phyloP scores from a whole-genome alignment of 805 yeast species.

The Saturnispora diversa region DNA sequence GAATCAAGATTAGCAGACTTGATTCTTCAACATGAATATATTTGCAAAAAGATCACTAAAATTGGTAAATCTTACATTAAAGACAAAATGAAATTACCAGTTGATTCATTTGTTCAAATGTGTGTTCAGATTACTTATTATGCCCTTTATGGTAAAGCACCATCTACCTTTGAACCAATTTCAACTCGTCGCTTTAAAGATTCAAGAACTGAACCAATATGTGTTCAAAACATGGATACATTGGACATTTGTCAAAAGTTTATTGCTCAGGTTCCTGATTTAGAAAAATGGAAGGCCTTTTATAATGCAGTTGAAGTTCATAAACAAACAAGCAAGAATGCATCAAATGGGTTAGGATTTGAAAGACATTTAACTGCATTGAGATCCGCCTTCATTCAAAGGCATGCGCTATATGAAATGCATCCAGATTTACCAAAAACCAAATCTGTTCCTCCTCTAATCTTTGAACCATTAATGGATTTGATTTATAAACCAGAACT shows the following conservation, averaged over 20 bases:
- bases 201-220: constrained; percentile 62
- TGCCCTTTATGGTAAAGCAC: constrained; percentile 45
- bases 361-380: constrained; percentile 66
- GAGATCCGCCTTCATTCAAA: constrained; percentile 45
- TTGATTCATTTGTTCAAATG: constrained; percentile 46
- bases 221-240: constrained; percentile 50
- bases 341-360: constrained; percentile 59
- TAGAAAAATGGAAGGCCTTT: constrained; percentile 43
- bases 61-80: constrained; percentile 31
- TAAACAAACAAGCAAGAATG: constrained; percentile 37
- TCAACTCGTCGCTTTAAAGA: constrained; percentile 62
- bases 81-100: constrained; percentile 34
- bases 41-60: constrained; percentile 28
- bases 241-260: constrained; percentile 51
- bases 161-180: constrained; percentile 37
- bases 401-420: constrained; percentile 38
- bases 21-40: constrained; percentile 50
- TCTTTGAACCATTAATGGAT: constrained; percentile 37
- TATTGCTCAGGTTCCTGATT: constrained; percentile 44
- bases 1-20: constrained; percentile 53
- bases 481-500: constrained; percentile 31
- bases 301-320: constrained; percentile 46
- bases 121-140: constrained; percentile 47
- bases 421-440: constrained; percentile 35
- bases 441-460: constrained; percentile 32